These are phyloP conservation scores for Fusarium paranaense DNA, from an alignment of 2,329 filamentous ascomycete species.

Conservation along the genomic window DNA sequence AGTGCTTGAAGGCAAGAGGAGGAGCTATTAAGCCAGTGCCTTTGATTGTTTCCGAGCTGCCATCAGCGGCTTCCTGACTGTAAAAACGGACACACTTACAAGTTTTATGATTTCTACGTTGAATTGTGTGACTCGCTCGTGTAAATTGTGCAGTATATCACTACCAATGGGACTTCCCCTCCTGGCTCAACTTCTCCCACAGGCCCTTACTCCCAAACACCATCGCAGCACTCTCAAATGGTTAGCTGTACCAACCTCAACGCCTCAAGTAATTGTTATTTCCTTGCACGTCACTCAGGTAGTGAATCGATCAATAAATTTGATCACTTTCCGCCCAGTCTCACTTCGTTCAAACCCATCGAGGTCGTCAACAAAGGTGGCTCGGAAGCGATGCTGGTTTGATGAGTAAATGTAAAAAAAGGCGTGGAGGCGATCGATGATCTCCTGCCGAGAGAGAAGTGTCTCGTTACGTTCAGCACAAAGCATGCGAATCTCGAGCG, in stretches of 20 bases:
- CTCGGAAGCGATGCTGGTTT: constrained; percentile 47
- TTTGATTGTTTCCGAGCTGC: too few relatives aligned
- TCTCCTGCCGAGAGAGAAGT: constrained; percentile 15
- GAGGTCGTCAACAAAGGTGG: constrained; percentile 52
- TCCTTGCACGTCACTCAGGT: neutral
- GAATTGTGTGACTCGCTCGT: too few relatives aligned
- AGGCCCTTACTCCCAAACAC: neutral
- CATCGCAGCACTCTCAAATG: neutral
- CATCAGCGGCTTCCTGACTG: too few relatives aligned
- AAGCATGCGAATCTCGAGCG: constrained; percentile 45
- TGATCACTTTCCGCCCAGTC: constrained; percentile 44
- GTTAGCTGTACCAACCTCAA: neutral
- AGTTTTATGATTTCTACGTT: too few relatives aligned
- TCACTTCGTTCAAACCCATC: constrained; percentile 42
- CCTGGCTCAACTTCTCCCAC: neutral
- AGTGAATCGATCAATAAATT: constrained; percentile 42
- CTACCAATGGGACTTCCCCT: neutral
- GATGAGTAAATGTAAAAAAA: constrained; percentile 41
- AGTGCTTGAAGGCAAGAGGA: too few relatives aligned
- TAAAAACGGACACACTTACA: too few relatives aligned
- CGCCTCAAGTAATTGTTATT: neutral
- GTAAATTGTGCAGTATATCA: too few relatives aligned
- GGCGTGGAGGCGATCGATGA: constrained; percentile 33
- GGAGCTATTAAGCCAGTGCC: too few relatives aligned
- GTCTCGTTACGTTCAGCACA: constrained; percentile 2